Percentiles rank a stretch among this genome's conserved stretches.
Evolutionary conservation across 805 yeast genomes (phyloP).

Genomic region (Spathaspora hagerdaliae): DNA sequence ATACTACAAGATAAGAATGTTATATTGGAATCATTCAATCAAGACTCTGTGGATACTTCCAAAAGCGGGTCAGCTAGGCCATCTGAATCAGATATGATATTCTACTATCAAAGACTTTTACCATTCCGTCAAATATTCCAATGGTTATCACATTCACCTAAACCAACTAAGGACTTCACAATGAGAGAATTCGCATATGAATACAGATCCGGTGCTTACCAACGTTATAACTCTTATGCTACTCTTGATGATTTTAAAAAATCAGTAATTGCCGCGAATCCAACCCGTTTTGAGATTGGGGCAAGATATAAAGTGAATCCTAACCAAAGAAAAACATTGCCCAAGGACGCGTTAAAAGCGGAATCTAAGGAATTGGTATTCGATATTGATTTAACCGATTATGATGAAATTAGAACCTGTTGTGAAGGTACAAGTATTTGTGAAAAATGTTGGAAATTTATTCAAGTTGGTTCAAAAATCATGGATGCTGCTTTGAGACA

Average conservation of each 20-base stretch:
- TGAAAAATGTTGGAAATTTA: conserved; percentile 88
- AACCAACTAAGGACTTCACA: conserved; percentile 70
- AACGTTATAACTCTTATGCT: conserved; percentile 78
- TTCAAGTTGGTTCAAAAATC: conserved; percentile 76
- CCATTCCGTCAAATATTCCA: conserved; percentile 79
- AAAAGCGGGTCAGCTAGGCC: conserved; percentile 16
- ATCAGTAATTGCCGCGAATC: conserved; percentile 70
- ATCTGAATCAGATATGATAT: conserved; percentile 62
- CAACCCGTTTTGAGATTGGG: conserved; percentile 92
- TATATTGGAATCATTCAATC: not conserved
- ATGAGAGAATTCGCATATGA: conserved; percentile 94
- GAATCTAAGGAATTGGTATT: conserved; percentile 83
- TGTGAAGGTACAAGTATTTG: conserved; percentile 85
- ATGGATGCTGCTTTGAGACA: conserved; percentile 68
- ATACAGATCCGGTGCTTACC: conserved; percentile 80
- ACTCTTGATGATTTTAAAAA: conserved; percentile 68
- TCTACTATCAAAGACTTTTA: conserved; percentile 63
- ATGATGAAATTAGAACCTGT: conserved; percentile 90
- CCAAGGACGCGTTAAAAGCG: conserved; percentile 78
- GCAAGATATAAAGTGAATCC: conserved; percentile 89
- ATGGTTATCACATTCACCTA: conserved; percentile 87
- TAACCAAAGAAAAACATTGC: conserved; percentile 71
- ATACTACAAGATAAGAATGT: not conserved
- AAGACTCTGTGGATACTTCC: not conserved
- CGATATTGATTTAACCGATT: conserved; percentile 97